Evolutionary conservation across 2,329 filamentous ascomycete species (phyloP), one percentile per base, ranked within the genome.

Genomic region (Aureobasidium sp.): DNA sequence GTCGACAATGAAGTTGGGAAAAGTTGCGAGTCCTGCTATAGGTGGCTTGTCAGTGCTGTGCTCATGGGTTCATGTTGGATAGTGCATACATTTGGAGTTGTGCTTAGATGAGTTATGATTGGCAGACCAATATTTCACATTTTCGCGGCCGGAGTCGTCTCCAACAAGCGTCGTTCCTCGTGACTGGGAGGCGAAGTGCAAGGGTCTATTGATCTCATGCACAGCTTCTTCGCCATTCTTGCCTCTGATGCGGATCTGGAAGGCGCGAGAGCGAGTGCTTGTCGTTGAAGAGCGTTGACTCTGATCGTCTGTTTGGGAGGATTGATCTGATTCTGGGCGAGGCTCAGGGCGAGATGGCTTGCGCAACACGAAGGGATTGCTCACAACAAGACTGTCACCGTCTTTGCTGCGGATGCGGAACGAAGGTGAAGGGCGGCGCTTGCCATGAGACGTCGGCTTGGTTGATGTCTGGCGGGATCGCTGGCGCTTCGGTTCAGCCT

Each of bases 171-270:
- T 49, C 7, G 53, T 52, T 27, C 47, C 48, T 48, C 59, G 47
- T 20, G 44, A 48, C 25, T 55, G 20, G 63, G 63, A 36, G 66
- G 56, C 41, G 12, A 60, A 60, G 36, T 45, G n/a, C 27, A 60
- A n/a, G 2, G 57, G 57, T 34, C 57, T 49, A 15, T 25, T 41
- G 25, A 60, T 51, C 20, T 62, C 37, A 12, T 67, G 56, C 31
- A 67, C 62, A n/a, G 64, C 63, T 57, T 69, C 68, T 25, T 67
- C 58, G 22, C 66, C 68, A 45, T 64, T 64, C 49, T 67, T 69
- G 53, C 63, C 63, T 5, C 58, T 56, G 34, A 69, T 67, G 3
- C 64, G 65, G 27, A 65, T 39, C 5, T 41, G 52, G 36, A 41
- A 60, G 17, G 45, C 29, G 37, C 36, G 37, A 17, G 45, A 31